These are phyloP conservation scores for Pseudogymnoascus sp. DNA, from an alignment of 2,329 filamentous ascomycete species.

Conservation along the genomic window DNA sequence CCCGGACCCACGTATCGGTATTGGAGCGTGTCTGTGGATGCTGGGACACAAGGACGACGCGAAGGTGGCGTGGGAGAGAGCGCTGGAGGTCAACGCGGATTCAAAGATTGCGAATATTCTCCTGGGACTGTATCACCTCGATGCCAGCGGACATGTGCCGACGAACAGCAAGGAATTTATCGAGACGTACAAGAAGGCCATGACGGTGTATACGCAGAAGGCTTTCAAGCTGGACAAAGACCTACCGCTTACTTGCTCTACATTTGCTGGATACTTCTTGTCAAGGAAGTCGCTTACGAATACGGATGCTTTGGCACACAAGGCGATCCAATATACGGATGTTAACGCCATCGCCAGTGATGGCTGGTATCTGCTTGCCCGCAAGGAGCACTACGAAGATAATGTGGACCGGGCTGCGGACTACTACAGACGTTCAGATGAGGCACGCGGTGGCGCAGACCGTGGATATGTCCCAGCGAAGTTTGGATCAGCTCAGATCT, in stretches of 20 bases:
- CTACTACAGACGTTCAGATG: slow-evolving; percentile 84
- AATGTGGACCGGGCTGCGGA: slow-evolving; percentile 70
- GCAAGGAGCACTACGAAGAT: slow-evolving; percentile 80
- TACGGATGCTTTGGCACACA: slow-evolving; percentile 79
- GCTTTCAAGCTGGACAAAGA: slow-evolving; percentile 92
- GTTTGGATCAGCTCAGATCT: slow-evolving; percentile 86
- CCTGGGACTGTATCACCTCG: slow-evolving; percentile 82
- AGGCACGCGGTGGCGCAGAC: slow-evolving; percentile 85
- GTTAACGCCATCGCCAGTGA: slow-evolving; percentile 95
- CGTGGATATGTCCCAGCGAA: slow-evolving; percentile 89
- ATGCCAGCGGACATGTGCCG: slow-evolving; percentile 74
- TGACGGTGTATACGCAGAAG: slow-evolving; percentile 89
- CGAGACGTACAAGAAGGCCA: slow-evolving; percentile 80
- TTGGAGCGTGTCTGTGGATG: slow-evolving; percentile 96
- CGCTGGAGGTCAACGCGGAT: slow-evolving; percentile 69
- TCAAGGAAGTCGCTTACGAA: slow-evolving; percentile 72
- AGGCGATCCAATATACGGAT: slow-evolving; percentile 91
- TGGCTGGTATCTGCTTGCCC: slow-evolving; percentile 89
- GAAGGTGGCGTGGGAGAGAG: slow-evolving; percentile 81
- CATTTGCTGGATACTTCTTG: slow-evolving; percentile 86
- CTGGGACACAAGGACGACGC: slow-evolving; percentile 91
- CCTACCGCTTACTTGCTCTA: slow-evolving; percentile 79
- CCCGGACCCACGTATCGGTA: slow-evolving; percentile 90
- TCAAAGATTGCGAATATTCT: slow-evolving; percentile 89
- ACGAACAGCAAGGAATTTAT: slow-evolving; percentile 81